Percentiles rank a stretch among this genome's conserved stretches.
Evolutionary conservation across 2,329 filamentous ascomycete genomes (phyloP).

Genomic region (Aspergillus clavatus): DNA sequence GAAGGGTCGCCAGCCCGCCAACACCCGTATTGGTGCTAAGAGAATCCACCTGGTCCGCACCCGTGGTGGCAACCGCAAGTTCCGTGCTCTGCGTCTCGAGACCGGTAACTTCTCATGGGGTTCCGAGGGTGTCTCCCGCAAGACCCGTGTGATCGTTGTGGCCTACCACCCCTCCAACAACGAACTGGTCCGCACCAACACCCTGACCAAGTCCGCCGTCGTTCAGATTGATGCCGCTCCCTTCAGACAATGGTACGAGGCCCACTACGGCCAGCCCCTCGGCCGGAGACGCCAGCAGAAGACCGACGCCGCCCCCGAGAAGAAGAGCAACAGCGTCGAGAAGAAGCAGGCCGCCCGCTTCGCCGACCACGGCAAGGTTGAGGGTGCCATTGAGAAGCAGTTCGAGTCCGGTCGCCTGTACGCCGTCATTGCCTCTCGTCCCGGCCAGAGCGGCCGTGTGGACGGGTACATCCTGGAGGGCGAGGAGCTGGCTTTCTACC

Average conservation of each 20-base stretch:
- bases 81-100: slow-evolving; percentile 97
- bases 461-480: slow-evolving; percentile 99
- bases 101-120: slow-evolving; percentile 99
- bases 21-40: slow-evolving; percentile 98
- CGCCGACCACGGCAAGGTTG: slow-evolving; percentile 84
- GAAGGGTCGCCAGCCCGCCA: slow-evolving; percentile 98
- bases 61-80: slow-evolving; percentile 98
- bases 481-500: slow-evolving; percentile 99
- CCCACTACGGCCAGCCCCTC: slow-evolving; percentile 89
- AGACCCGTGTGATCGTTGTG: slow-evolving; percentile 98
- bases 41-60: slow-evolving; percentile 95
- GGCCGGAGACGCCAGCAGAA: slow-evolving; percentile 91
- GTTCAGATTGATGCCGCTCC: slow-evolving; percentile 98
- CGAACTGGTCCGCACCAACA: slow-evolving; percentile 99
- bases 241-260: slow-evolving; percentile 99
- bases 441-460: slow-evolving; percentile 92
- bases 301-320: slow-evolving; percentile 55
- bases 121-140: slow-evolving; percentile 95
- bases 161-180: slow-evolving; percentile 99
- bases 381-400: slow-evolving; percentile 88
- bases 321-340: slow-evolving; percentile 95
- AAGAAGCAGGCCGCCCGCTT: slow-evolving; percentile 92
- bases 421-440: slow-evolving; percentile 86
- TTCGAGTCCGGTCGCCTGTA: slow-evolving; percentile 98
- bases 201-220: slow-evolving; percentile 97